phyloP scores from a whole-genome alignment of 2,329 filamentous ascomycete species.

The Xylariaceae sp. region DNA sequence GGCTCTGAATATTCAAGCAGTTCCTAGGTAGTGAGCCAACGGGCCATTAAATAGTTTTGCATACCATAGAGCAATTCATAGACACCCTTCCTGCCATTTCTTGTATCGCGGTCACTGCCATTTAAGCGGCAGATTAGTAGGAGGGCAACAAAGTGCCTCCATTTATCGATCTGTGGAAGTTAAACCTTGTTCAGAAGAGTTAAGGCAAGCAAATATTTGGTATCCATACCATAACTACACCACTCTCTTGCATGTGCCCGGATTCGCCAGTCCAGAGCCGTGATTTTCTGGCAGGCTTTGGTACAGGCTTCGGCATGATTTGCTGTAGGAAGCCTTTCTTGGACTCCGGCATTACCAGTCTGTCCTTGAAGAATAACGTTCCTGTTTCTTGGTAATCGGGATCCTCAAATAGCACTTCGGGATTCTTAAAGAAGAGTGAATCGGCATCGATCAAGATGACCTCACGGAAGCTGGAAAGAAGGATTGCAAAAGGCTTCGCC shows the following conservation, averaged over 20 bases:
- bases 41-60: conserved; percentile 11
- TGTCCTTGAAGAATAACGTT: conserved; percentile 50
- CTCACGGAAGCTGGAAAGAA: conserved; percentile 50
- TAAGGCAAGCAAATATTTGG: neutral
- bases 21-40: too few relatives aligned
- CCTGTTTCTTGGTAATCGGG: conserved; percentile 45
- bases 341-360: conserved; percentile 44
- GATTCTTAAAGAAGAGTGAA: conserved; percentile 47
- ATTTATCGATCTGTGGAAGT: conserved; percentile 41
- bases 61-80: conserved; percentile 51
- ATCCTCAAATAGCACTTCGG: conserved; percentile 46
- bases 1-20: too few relatives aligned
- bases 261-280: conserved; percentile 42
- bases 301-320: conserved; percentile 47
- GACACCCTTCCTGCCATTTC: conserved; percentile 43
- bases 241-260: conserved; percentile 47
- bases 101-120: conserved; percentile 48
- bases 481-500: conserved; percentile 49
- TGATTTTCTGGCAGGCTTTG: conserved; percentile 41
- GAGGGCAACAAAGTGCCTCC: conserved; percentile 47
- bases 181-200: neutral
- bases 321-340: conserved; percentile 44
- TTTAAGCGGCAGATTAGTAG: conserved; percentile 45
- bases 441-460: conserved; percentile 52
- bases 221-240: conserved; percentile 45